Evolutionary conservation across 805 yeast species (phyloP).

Genomic region (Candida maltosa): DNA sequence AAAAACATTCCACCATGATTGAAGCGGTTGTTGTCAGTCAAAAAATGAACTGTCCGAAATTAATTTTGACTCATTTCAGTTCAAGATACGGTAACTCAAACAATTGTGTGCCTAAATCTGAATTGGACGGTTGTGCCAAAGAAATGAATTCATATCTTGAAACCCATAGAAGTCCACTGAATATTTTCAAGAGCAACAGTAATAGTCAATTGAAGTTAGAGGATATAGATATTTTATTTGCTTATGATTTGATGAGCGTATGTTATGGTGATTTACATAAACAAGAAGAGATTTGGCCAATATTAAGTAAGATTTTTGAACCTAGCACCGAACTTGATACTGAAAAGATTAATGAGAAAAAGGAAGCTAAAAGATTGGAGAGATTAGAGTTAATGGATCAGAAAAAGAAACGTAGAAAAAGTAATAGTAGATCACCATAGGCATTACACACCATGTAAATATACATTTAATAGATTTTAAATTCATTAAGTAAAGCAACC

Average conservation of each 20-base stretch:
- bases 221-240: slow-evolving; percentile 16
- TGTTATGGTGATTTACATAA: slow-evolving; percentile 14
- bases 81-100: slow-evolving; percentile 63
- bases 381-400: slow-evolving; percentile 19
- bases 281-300: slow-evolving; percentile 8
- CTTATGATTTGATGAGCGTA: slow-evolving; percentile 37
- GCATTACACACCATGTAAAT: not conserved
- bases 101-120: slow-evolving; percentile 22
- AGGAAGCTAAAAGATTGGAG: slow-evolving; percentile 32
- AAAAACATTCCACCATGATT: slow-evolving; percentile 82
- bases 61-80: slow-evolving; percentile 87
- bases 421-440: no score
- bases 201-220: slow-evolving; percentile 20
- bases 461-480: not conserved
- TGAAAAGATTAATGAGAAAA: slow-evolving; percentile 24
- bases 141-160: slow-evolving; percentile 28
- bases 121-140: slow-evolving; percentile 16
- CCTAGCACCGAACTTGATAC: slow-evolving; percentile 12
- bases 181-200: slow-evolving; percentile 18
- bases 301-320: slow-evolving; percentile 22
- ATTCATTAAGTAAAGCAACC: not conserved
- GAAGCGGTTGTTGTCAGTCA: slow-evolving; percentile 77
- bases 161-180: slow-evolving; percentile 17
- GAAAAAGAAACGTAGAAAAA: slow-evolving; percentile 18
- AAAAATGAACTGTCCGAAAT: slow-evolving; percentile 66